Evolutionary conservation across 2,329 filamentous ascomycete genomes (phyloP).

Genomic region (Colletotrichum cordylinicola): DNA sequence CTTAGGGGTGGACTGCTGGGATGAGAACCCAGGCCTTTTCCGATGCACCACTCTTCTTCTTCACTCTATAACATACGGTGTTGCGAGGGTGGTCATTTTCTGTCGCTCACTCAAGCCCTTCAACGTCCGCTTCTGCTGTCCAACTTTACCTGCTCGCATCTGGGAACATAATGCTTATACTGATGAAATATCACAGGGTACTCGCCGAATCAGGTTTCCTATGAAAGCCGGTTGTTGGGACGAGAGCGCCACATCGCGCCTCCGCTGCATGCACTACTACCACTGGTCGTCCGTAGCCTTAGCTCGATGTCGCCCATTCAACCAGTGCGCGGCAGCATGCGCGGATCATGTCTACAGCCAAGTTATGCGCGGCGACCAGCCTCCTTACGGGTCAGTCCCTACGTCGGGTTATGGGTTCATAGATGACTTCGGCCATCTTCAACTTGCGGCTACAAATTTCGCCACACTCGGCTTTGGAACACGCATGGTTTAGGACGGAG

Average conservation of each 20-base stretch:
- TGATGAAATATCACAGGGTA: slow-evolving; percentile 47
- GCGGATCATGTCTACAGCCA: background rate
- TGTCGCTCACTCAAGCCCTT: background rate
- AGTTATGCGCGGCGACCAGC: background rate
- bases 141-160: background rate
- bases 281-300: background rate
- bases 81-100: background rate
- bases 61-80: background rate
- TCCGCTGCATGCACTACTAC: background rate
- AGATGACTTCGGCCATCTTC: background rate
- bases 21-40: background rate
- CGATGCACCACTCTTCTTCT: background rate
- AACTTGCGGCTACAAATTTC: background rate
- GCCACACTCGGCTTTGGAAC: background rate
- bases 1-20: slow-evolving; percentile 25
- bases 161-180: slow-evolving; percentile 26
- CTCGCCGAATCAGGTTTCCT: slow-evolving; percentile 67
- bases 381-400: background rate
- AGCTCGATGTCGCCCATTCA: background rate
- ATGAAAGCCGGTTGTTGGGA: slow-evolving; percentile 35
- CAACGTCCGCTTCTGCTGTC: background rate
- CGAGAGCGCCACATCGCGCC: background rate
- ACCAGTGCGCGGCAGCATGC: background rate
- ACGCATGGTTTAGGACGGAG: background rate
- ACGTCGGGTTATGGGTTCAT: background rate